Percentiles rank a stretch among this genome's conserved stretches.
Evolutionary conservation across 1,284 basidiomycete species (phyloP).

Genomic region (Marasmius oreades): DNA sequence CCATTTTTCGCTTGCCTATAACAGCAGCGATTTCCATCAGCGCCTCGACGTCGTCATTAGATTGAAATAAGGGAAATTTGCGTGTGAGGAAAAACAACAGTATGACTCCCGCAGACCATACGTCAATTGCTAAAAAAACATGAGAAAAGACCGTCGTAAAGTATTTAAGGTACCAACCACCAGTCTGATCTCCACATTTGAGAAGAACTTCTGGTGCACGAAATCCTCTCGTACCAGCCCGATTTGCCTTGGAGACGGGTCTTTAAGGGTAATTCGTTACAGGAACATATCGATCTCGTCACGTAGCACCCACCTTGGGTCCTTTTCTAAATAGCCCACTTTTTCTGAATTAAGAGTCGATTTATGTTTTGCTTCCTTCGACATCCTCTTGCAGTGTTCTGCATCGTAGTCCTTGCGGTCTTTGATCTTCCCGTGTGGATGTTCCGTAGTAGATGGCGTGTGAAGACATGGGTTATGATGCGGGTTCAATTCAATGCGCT

Average conservation of each 20-base stretch:
- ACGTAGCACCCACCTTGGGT: slow-evolving; percentile 44
- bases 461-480: slow-evolving; percentile 68
- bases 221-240: slow-evolving; percentile 96
- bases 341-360: slow-evolving; percentile 54
- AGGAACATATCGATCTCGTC: background rate
- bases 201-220: slow-evolving; percentile 95
- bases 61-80: slow-evolving; percentile 95
- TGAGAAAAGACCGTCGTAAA: slow-evolving; percentile 7
- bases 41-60: slow-evolving; percentile 93
- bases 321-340: slow-evolving; percentile 73
- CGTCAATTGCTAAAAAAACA: slow-evolving; percentile 74
- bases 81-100: slow-evolving; percentile 88
- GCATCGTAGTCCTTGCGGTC: slow-evolving; percentile 36
- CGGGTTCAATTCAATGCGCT: slow-evolving; percentile 58
- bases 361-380: slow-evolving; percentile 63
- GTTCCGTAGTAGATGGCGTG: slow-evolving; percentile 51
- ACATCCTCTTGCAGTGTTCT: slow-evolving; percentile 44
- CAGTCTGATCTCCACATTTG: slow-evolving; percentile 93
- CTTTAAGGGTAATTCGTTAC: slow-evolving; percentile 31
- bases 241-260: slow-evolving; percentile 89
- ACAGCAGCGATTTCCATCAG: slow-evolving; percentile 92
- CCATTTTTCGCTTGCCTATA: slow-evolving; percentile 83
- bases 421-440: slow-evolving; percentile 63
- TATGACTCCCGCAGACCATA: slow-evolving; percentile 95
- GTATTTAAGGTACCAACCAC: slow-evolving; percentile 52